Evolutionary conservation across 2,329 filamentous ascomycete species (phyloP), one percentile per base, ranked within the genome.

Genomic region (Aurifilum marmelostoma): DNA sequence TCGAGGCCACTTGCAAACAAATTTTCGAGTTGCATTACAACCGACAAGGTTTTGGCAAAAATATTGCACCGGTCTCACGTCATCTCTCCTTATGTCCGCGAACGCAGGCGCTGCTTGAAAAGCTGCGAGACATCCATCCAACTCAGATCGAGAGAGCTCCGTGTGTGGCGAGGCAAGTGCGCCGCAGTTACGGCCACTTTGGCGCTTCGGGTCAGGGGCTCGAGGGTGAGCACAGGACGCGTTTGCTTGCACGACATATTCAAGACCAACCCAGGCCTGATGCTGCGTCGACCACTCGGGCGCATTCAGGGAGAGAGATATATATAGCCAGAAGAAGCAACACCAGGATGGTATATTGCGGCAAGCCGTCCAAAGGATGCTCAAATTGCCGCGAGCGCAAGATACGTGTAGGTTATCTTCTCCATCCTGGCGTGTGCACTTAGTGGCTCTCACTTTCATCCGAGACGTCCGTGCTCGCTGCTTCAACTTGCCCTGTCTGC

Each of bases 341-440:
- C 63, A 56, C 47, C 63, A 65, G n/a, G 18, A 87, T 88, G 85
- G 85, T 87, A 7, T 88, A 86, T 73, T 87, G 85, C 72, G 85
- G 85, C 6, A 87, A 86, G 73, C 85, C 85, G 58, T 87, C 85
- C 50, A 85, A 85, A 74, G 85, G 84, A 54, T 88, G 85, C 76
- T 85, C 83, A 72, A 84, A 80, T 72, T 88, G 85, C 73, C 82
- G 85, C 71, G 82, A 84, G 74, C 83, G 85, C 73, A 88, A 87
- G 76, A 85, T 87, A 70, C 83, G 83, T 69, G 85, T 87, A 78
- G 79, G 85, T 82, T 66, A 12, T 65, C 47, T 64, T 16, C 29
- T 21, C 56, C 50, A 43, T n/a, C 64, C 18, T 11, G 29, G 9
- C 27, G 4, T 59, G 7, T 34, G 32, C 41, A 56, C 1, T 56